Evolutionary conservation across 2,329 filamentous ascomycete genomes (phyloP), one percentile per base, ranked within the genome.

Genomic region (Fusarium globosum): DNA sequence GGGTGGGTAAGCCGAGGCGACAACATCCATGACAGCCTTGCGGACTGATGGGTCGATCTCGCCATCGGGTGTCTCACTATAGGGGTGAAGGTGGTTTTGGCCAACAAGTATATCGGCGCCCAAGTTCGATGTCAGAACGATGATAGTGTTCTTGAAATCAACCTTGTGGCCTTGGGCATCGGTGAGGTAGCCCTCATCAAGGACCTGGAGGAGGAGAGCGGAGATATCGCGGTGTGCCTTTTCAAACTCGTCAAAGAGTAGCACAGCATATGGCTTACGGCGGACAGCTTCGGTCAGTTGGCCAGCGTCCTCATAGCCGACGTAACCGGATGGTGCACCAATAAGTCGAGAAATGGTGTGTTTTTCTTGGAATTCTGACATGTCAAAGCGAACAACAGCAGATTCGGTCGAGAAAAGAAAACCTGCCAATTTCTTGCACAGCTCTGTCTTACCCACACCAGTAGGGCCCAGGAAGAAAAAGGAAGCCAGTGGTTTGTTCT

Each of bases 381-480:
- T 98, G 82, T 98, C 96, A 82, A 98, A 98, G 39, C 96, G 90
- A 39, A 98, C 90, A 33, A 99, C 94, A 6, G 96, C 96, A 35
- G 91, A 91, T 77, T 97, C 94, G 4, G 94, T 97, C 2, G 93
- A 96, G 84, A 98, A 99, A 42, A 99, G 86, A 85, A 98, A 98
- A 65, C 89, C 89, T 4, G 96, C 96, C 77, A 99, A 92, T 81
- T 97, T 96, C 87, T 98, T 98, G 87, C 95, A 97, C 2, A 98
- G 90, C 80, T 98, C 95, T 7, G 96, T 99, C 86, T 98, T 99
- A 65, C 96, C 96, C 23, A 98, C 96, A 79, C 96, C 96, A 1
- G 96, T 98, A 10, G 96, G 96, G 0, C 96, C 96, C 7, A 98
- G 88, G 88, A 98, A 98, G 92, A 98, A 98, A 85, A 98, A 98